phyloP scores from a whole-genome alignment of 345 rosid species.

The Eucalyptus victrix region DNA sequence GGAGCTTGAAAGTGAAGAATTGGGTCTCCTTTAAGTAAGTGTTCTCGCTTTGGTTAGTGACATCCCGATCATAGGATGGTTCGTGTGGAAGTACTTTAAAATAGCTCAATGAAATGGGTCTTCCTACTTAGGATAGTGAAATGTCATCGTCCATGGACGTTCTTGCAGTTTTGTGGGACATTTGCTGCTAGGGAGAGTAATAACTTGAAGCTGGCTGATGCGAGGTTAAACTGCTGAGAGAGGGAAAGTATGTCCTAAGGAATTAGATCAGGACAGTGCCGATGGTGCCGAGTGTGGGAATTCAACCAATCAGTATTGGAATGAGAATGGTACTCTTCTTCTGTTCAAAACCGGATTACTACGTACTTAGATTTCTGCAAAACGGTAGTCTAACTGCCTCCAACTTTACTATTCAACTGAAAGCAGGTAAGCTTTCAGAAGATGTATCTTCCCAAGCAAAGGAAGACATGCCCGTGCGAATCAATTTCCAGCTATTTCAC shows the following conservation, averaged over 20 bases:
- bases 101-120: neutral
- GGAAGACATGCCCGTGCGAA: slow-evolving; percentile 4
- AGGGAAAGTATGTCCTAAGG: slow-evolving; percentile 29
- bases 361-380: neutral
- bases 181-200: neutral
- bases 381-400: neutral
- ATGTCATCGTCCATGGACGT: neutral
- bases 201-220: neutral
- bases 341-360: neutral
- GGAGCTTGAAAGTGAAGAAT: neutral
- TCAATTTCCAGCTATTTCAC: slow-evolving; percentile 38
- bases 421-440: slow-evolving; percentile 10
- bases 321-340: neutral
- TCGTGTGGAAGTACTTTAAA: neutral
- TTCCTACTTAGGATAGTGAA: neutral
- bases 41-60: neutral
- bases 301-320: neutral
- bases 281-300: neutral
- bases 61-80: neutral
- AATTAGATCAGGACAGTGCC: neutral
- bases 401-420: neutral
- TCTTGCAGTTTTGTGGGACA: neutral
- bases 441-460: slow-evolving; percentile 3
- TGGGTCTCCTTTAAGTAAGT: neutral
- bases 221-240: slow-evolving; percentile 12